These are phyloP conservation scores for Lepidium campestre DNA, from an alignment of 441 rosid species.

Conservation along the genomic window DNA sequence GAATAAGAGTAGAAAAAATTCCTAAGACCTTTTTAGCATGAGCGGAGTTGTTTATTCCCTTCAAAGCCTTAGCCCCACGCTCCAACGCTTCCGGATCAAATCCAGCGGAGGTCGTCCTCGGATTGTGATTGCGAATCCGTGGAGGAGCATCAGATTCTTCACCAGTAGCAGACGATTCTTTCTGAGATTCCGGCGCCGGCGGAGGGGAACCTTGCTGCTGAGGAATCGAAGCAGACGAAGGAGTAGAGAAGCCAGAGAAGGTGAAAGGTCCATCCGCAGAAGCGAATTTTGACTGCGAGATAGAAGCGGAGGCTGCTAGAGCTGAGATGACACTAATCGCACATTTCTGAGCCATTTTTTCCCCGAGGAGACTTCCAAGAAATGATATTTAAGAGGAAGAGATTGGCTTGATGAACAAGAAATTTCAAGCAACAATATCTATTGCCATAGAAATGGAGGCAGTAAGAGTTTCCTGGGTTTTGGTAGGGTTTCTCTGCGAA, in stretches of 20 bases:
- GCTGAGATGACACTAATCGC: conserved; percentile 62
- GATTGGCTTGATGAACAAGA: conserved; percentile 38
- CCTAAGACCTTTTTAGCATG: conserved; percentile 67
- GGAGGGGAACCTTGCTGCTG: conserved; percentile 33
- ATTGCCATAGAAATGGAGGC: conserved; percentile 3
- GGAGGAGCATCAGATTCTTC: conserved; percentile 31
- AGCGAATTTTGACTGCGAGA: conserved; percentile 36
- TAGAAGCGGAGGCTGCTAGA: conserved; percentile 51
- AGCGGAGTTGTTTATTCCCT: conserved; percentile 57
- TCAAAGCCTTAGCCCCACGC: conserved; percentile 77
- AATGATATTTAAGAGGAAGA: neutral
- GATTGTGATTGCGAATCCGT: conserved; percentile 57
- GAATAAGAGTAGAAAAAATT: neutral
- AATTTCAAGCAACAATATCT: conserved; percentile 3
- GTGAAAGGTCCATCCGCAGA: conserved; percentile 58
- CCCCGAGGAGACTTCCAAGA: neutral
- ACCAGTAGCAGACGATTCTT: conserved; percentile 11
- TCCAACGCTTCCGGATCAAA: conserved; percentile 92
- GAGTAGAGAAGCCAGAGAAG: conserved; percentile 35
- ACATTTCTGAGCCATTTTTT: conserved; percentile 50
- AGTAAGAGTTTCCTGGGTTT: conserved; percentile 37
- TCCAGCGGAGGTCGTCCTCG: conserved; percentile 85
- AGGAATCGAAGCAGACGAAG: conserved; percentile 29
- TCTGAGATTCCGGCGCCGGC: conserved; percentile 21
- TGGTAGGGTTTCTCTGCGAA: conserved; percentile 47